Percentiles rank a stretch among this genome's conserved stretches.
These are phyloP conservation scores for Pythium chondricola DNA, from an alignment of 352 stramenopile genomes.

Conservation along the genomic window DNA sequence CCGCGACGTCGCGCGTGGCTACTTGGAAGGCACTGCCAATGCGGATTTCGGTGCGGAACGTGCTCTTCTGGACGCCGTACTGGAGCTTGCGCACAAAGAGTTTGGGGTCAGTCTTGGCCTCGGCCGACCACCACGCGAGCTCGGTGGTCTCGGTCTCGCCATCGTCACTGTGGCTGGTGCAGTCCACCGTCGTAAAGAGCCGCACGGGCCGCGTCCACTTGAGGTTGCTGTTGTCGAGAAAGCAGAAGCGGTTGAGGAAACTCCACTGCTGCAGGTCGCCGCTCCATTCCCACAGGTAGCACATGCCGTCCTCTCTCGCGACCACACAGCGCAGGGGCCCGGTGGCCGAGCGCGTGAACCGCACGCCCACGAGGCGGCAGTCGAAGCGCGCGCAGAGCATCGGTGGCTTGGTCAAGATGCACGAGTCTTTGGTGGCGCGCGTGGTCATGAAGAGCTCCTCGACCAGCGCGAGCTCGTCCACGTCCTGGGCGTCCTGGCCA, in stretches of 20 bases:
- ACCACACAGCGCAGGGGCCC: constrained; percentile 60
- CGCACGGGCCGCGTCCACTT: constrained; percentile 68
- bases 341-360: constrained; percentile 30
- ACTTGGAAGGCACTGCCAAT: constrained; percentile 56
- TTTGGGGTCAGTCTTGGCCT: constrained; percentile 51
- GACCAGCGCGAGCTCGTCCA: constrained; percentile 65
- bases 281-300: constrained; percentile 83
- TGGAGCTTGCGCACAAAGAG: constrained; percentile 64
- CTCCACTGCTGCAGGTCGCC: constrained; percentile 72
- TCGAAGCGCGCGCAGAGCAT: constrained; percentile 73
- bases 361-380: constrained; percentile 52
- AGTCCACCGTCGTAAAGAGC: constrained; percentile 44
- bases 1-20: constrained; percentile 1
- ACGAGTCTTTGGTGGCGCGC: constrained; percentile 48
- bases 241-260: constrained; percentile 78
- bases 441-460: constrained; percentile 60
- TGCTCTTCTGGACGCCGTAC: constrained; percentile 60
- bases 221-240: constrained; percentile 78
- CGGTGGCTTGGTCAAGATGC: constrained; percentile 56
- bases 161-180: constrained; percentile 20
- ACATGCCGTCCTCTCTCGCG: constrained; percentile 69
- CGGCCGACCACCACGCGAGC: constrained; percentile 73
- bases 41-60: constrained; percentile 72
- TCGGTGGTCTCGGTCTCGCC: constrained; percentile 33
- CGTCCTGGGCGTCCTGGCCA: constrained; percentile 24